Conservation (phyloP, 805 yeast species). For the Yarrowia phangngaensis region DNA sequence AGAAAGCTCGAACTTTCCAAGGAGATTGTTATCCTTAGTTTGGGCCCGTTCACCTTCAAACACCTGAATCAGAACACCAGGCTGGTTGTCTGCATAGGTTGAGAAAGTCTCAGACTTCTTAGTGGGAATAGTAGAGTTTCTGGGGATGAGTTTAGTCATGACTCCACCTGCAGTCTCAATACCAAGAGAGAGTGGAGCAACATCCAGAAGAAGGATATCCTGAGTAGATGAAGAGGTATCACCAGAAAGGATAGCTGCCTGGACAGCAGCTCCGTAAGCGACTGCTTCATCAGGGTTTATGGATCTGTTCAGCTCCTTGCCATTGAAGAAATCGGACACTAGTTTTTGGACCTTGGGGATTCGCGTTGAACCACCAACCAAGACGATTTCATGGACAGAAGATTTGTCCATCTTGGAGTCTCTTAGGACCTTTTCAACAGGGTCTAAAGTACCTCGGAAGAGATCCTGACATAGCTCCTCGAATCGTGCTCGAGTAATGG, state of each 20-base stretch:
- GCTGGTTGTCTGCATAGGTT: slow-evolving; percentile 96
- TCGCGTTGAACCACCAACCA: slow-evolving; percentile 97
- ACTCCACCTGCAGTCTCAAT: slow-evolving; percentile 99
- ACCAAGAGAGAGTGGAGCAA: slow-evolving; percentile 95
- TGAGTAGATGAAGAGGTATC: slow-evolving; percentile 92
- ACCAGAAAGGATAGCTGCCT: slow-evolving; percentile 93
- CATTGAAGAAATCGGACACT: slow-evolving; percentile 91
- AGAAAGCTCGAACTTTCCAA: slow-evolving; percentile 93
- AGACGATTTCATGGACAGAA: slow-evolving; percentile 79
- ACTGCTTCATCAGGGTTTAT: slow-evolving; percentile 98
- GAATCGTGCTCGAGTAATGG: slow-evolving; percentile 51
- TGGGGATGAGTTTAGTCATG: slow-evolving; percentile 96
- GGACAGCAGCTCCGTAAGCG: slow-evolving; percentile 98
- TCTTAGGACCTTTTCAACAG: slow-evolving; percentile 87
- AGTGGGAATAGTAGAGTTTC: slow-evolving; percentile 97
- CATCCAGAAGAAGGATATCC: slow-evolving; percentile 89
- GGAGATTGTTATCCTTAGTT: slow-evolving; percentile 91
- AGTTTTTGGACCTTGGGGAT: slow-evolving; percentile 93
- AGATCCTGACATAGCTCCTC: slow-evolving; percentile 80
- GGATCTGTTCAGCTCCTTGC: slow-evolving; percentile 92
- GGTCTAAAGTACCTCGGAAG: slow-evolving; percentile 87
- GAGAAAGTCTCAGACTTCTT: slow-evolving; percentile 96
- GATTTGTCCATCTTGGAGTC: slow-evolving; percentile 86
- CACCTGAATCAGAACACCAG: slow-evolving; percentile 96
- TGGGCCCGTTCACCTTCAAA: slow-evolving; percentile 97